phyloP scores from a whole-genome alignment of 371 early-diverging fungal species.

The Dichotomocladium elegans region DNA sequence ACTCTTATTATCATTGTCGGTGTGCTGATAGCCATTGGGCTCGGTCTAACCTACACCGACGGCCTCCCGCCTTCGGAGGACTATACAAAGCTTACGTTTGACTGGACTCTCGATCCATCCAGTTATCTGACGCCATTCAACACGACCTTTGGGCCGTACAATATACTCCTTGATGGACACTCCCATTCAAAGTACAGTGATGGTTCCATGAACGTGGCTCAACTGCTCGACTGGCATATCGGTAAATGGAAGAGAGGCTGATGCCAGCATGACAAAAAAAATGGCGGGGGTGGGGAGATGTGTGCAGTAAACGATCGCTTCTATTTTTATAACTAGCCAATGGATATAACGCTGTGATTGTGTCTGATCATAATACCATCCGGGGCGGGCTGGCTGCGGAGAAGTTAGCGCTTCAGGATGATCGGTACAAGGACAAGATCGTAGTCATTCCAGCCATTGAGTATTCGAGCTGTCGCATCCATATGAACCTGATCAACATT shows the following conservation, averaged over 20 bases:
- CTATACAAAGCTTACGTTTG: conserved; percentile 37
- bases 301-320: no score
- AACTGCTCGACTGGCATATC: conserved; percentile 62
- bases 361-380: conserved; percentile 71
- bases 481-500: conserved; percentile 77
- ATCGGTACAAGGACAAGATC: conserved; percentile 52
- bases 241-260: conserved; percentile 24
- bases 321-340: conserved; percentile 62
- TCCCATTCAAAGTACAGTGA: conserved; percentile 68
- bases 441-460: conserved; percentile 75
- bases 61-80: conserved; percentile 27
- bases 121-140: conserved; percentile 58
- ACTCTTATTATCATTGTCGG: conserved; percentile 24
- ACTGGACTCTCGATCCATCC: conserved; percentile 58
- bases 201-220: conserved; percentile 61
- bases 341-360: conserved; percentile 74
- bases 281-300: no score
- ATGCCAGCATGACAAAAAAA: not conserved
- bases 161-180: conserved; percentile 69
- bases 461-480: conserved; percentile 70
- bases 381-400: conserved; percentile 65
- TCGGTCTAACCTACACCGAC: conserved; percentile 39
- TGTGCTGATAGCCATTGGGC: conserved; percentile 34
- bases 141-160: conserved; percentile 48
- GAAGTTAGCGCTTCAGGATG: conserved; percentile 42